Conservation (phyloP, 2,329 filamentous ascomycete species). For the Trichoderma atroviride region DNA sequence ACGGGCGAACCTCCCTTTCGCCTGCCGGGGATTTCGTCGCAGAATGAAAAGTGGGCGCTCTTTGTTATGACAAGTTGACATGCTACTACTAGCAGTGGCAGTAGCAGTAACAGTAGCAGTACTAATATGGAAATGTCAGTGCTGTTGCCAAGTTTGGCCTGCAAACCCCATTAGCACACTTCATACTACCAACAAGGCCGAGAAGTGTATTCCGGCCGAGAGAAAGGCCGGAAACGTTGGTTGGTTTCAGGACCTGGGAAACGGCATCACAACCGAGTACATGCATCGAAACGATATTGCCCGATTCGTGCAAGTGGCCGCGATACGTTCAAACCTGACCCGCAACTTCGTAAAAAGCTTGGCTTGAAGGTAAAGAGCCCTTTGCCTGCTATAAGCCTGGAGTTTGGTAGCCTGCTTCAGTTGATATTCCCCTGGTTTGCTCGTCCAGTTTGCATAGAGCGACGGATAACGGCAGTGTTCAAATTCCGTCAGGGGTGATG, state of each 20-base stretch:
- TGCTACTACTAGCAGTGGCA: too few species aligned
- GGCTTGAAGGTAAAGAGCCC: background rate
- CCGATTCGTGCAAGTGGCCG: constrained; percentile 2
- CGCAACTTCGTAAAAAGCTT: background rate
- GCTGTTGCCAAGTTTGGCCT: background rate
- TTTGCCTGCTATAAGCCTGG: background rate
- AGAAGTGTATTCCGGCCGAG: constrained; percentile 23
- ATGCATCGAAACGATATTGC: constrained; percentile 3
- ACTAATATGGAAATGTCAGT: too few species aligned
- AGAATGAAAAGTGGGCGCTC: background rate
- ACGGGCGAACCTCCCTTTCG: background rate
- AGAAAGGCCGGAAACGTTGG: constrained; percentile 24
- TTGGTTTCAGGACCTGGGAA: constrained; percentile 8
- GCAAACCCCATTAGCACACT: background rate
- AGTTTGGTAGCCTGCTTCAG: background rate
- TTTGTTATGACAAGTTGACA: background rate
- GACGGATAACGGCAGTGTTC: background rate
- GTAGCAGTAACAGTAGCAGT: too few species aligned
- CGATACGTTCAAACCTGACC: background rate
- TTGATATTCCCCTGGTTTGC: background rate
- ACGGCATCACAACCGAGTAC: constrained; percentile 11
- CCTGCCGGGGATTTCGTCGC: background rate
- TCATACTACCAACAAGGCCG: background rate
- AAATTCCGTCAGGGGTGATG: background rate
- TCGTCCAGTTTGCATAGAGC: background rate